Conservation (phyloP, 441 rosid genomes). For the Theobroma grandiflorum region DNA sequence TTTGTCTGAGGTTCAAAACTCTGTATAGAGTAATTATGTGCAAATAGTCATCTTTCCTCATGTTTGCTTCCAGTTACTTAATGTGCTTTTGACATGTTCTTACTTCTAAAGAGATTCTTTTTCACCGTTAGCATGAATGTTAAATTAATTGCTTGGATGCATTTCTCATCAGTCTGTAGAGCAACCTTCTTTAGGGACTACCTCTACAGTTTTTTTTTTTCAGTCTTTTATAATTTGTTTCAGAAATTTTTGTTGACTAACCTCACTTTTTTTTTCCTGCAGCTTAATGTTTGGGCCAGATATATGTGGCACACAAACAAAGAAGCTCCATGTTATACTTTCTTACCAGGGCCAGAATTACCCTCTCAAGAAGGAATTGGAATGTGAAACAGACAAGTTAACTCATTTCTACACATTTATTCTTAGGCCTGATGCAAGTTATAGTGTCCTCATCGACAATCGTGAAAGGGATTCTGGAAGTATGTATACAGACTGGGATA, state of each 20-base stretch:
- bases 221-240: neutral
- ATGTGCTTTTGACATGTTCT: neutral
- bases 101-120: neutral
- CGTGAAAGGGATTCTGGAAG: constrained; percentile 92
- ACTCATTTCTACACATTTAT: constrained; percentile 95
- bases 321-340: constrained; percentile 83
- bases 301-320: constrained; percentile 88
- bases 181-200: neutral
- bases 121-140: neutral
- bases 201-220: neutral
- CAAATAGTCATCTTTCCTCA: neutral
- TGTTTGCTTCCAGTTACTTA: neutral
- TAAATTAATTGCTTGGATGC: neutral
- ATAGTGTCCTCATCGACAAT: constrained; percentile 81
- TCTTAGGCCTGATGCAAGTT: constrained; percentile 90
- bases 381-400: constrained; percentile 92
- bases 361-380: constrained; percentile 84
- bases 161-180: neutral
- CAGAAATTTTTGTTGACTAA: neutral
- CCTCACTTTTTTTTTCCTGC: constrained; percentile 35
- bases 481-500: constrained; percentile 94
- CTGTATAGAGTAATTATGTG: neutral
- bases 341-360: constrained; percentile 97
- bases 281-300: constrained; percentile 98
- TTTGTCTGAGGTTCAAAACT: neutral